These are phyloP conservation scores for Serendipita vermifera DNA, from an alignment of 768 basidiomycete genomes.

Conservation along the genomic window DNA sequence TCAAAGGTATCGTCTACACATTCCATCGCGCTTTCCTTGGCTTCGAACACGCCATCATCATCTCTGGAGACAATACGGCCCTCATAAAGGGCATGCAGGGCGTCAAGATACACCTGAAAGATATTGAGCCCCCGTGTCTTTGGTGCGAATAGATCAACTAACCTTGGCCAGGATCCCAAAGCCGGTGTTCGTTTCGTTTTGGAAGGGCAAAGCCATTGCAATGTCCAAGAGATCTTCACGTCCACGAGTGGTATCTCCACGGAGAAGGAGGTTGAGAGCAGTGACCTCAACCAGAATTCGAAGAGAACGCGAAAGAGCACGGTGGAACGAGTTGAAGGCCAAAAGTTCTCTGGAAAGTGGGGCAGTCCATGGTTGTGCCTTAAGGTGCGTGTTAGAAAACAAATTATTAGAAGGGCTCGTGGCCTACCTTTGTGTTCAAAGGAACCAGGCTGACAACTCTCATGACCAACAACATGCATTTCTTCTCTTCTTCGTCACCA, in stretches of 20 bases:
- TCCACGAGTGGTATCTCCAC: slow-evolving; percentile 70
- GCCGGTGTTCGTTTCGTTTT: slow-evolving; percentile 91
- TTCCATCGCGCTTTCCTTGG: slow-evolving; percentile 75
- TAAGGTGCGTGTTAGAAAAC: slow-evolving; percentile 12
- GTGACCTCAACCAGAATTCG: slow-evolving; percentile 84
- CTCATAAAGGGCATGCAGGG: slow-evolving; percentile 73
- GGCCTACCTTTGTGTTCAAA: slow-evolving; percentile 75
- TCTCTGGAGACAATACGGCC: slow-evolving; percentile 64
- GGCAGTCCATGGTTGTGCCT: slow-evolving; percentile 89
- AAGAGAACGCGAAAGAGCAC: slow-evolving; percentile 78
- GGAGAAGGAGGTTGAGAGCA: slow-evolving; percentile 83
- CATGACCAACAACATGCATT: slow-evolving; percentile 92
- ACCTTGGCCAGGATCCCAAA: slow-evolving; percentile 93
- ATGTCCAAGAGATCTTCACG: slow-evolving; percentile 91
- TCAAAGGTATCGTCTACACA: slow-evolving; percentile 87
- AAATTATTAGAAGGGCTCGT: slow-evolving; percentile 13
- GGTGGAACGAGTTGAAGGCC: slow-evolving; percentile 96
- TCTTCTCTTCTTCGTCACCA: slow-evolving; percentile 87
- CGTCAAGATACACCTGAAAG: slow-evolving; percentile 60
- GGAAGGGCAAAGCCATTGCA: slow-evolving; percentile 85
- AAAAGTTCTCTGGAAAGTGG: slow-evolving; percentile 92
- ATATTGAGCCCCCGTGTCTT: too few relatives aligned
- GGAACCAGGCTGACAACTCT: slow-evolving; percentile 91
- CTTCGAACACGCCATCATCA: slow-evolving; percentile 65
- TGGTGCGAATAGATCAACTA: too few relatives aligned